Conservation (phyloP, 1,284 basidiomycete genomes). For the Ceratobasidium sp. region DNA sequence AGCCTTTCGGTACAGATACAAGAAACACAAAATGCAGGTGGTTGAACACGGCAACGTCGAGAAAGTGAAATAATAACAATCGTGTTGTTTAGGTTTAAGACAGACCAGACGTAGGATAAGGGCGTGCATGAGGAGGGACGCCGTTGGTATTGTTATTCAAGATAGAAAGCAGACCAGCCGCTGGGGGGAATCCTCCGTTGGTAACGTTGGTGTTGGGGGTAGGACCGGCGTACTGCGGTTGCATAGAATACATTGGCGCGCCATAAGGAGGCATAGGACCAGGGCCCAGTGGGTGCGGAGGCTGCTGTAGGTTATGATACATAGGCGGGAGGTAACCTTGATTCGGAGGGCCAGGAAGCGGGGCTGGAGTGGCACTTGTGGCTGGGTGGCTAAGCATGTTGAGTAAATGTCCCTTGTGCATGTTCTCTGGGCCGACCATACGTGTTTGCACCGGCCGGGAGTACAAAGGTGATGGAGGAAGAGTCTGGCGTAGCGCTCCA, state of each 20-base stretch:
- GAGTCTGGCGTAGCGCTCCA: conserved; percentile 46
- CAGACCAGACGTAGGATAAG: conserved; percentile 35
- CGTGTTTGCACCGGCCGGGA: conserved; percentile 47
- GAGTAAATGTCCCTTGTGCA: conserved; percentile 66
- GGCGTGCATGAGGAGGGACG: conserved; percentile 18
- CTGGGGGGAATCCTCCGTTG: conserved; percentile 38
- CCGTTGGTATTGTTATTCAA: conserved; percentile 17
- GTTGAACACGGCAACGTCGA: conserved; percentile 37
- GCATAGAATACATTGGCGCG: conserved; percentile 19
- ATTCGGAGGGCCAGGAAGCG: conserved; percentile 11
- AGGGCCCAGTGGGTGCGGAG: conserved; percentile 18
- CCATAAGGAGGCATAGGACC: conserved; percentile 17
- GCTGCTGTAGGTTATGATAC: conserved; percentile 28
- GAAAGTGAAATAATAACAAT: conserved; percentile 33
- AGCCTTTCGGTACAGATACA: conserved; percentile 44
- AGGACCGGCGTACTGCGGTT: conserved; percentile 23
- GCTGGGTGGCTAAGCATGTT: conserved; percentile 53
- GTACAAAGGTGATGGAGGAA: conserved; percentile 49
- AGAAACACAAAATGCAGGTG: conserved; percentile 38
- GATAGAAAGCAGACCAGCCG: conserved; percentile 23
- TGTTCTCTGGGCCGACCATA: conserved; percentile 55
- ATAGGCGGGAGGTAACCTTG: conserved; percentile 27
- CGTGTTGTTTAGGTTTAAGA: conserved; percentile 16
- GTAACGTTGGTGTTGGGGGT: conserved; percentile 1
- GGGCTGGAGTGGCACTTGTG: conserved; percentile 24